Evolutionary conservation across 106 monocot genomes (phyloP), one percentile per base, ranked within the genome.

Genomic region (Gastrodia elata): DNA sequence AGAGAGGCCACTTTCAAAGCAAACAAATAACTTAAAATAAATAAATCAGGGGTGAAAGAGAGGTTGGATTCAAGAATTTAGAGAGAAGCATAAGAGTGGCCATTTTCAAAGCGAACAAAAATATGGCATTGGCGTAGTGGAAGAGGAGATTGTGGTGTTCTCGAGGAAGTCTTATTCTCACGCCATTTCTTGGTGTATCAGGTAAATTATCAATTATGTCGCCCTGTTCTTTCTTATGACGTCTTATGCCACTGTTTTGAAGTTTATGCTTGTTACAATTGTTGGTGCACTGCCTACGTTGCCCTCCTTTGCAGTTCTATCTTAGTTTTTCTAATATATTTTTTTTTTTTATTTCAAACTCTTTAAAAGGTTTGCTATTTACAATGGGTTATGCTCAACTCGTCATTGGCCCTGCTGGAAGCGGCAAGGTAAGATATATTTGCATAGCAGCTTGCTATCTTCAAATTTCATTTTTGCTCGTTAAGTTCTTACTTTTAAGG

Each of bases 321-420:
- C 49, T 68, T 32, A 59, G 11, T 38, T 57, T 10, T 28, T 75
- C 59, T 80, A 65, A 71, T 59, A 71, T 52, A 16, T 20, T 49
- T 57, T 43, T 15, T 24, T 6, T 18, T 22, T 43, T 11, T 11
- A 30, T 39, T 2, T 46, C 37, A 39, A 15, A 25, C 57, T 26
- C 43, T 38, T 26, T 75, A 34, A 78, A 71, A 15, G 74, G 26
- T 76, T 73, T 38, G 34, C 15, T 10, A 65, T 65, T 15, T 15
- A 20, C 36, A 20, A 96, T 96, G 95, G 87, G 95, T 26, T 96
- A 82, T 65, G 95, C 95, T 22, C 95, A 96, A 33, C 89, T 90
- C 32, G 92, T 96, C 6, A 96, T 96, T 57, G 92, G 95, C 14
- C 95, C 95, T 13, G 95, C 95, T n/a, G 95, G 95, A 14, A 89